Evolutionary conservation across 1,284 basidiomycete genomes (phyloP).

Genomic region (Cutaneotrichosporon arboriforme): DNA sequence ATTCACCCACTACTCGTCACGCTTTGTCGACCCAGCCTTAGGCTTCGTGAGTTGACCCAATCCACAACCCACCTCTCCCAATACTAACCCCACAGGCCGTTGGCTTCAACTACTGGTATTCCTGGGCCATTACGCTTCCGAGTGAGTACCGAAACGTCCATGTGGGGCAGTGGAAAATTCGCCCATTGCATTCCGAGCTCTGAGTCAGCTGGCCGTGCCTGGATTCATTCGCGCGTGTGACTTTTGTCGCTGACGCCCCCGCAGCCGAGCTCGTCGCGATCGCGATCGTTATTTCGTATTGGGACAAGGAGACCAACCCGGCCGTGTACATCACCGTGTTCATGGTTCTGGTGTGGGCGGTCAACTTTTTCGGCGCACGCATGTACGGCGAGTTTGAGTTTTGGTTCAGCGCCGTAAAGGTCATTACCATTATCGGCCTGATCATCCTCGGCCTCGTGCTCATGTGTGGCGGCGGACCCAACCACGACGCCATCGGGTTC

Average conservation of each 20-base stretch:
- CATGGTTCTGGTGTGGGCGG: constrained; percentile 42
- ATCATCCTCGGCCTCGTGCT: constrained; percentile 62
- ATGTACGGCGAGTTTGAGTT: constrained; percentile 40
- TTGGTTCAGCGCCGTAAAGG: constrained; percentile 34
- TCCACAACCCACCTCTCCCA: background rate
- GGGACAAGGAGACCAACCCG: constrained; percentile 31
- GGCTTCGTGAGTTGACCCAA: constrained; percentile 39
- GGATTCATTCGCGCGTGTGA: too few species aligned
- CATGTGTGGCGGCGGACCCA: constrained; percentile 64
- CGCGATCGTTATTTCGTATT: constrained; percentile 33
- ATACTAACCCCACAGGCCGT: constrained; percentile 2
- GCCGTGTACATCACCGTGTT: constrained; percentile 49
- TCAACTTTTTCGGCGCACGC: constrained; percentile 47
- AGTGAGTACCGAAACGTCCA: constrained; percentile 1
- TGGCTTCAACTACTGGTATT: constrained; percentile 39
- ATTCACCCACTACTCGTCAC: constrained; percentile 45
- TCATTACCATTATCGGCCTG: constrained; percentile 34
- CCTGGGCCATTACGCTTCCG: constrained; percentile 37
- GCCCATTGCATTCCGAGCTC: too few species aligned
- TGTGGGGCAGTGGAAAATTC: background rate
- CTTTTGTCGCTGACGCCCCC: background rate
- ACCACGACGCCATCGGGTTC: constrained; percentile 47
- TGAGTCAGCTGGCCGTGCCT: background rate
- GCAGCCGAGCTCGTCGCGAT: constrained; percentile 22
- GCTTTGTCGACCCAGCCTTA: constrained; percentile 54